A percentile compares a stretch with the other conserved stretches of the same genome.
Conservation (phyloP, 116 monocot species). For the Thalassia testudinum region DNA sequence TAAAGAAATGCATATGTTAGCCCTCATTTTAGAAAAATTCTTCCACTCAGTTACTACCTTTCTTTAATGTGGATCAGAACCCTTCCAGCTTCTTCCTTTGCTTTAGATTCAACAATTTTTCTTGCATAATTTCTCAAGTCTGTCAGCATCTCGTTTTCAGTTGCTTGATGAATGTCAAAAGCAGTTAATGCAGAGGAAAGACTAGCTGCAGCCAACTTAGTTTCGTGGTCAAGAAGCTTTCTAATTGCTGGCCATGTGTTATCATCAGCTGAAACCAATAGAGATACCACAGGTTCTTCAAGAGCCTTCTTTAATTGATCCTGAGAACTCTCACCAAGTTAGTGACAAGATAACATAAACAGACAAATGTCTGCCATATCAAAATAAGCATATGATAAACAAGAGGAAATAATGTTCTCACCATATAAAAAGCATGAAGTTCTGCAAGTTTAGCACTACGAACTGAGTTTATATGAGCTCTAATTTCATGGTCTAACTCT, state of each 20-base stretch:
- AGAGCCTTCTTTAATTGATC: slow-evolving; percentile 55
- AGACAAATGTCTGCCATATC: too few relatives aligned
- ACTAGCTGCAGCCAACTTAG: slow-evolving; percentile 32
- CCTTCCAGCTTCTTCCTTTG: slow-evolving; percentile 68
- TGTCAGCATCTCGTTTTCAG: slow-evolving; percentile 46
- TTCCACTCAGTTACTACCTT: slow-evolving; percentile 33
- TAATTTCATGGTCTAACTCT: too few relatives aligned
- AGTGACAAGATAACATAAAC: too few relatives aligned
- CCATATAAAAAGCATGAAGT: too few relatives aligned
- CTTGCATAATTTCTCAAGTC: slow-evolving; percentile 58
- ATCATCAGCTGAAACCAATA: slow-evolving; percentile 65
- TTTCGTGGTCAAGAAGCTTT: slow-evolving; percentile 59
- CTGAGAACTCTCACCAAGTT: too few relatives aligned
- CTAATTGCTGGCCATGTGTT: slow-evolving; percentile 86
- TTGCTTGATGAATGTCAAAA: slow-evolving; percentile 74
- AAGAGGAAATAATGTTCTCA: too few relatives aligned
- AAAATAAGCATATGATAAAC: too few relatives aligned
- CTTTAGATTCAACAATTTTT: slow-evolving; percentile 75
- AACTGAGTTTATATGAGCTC: too few relatives aligned
- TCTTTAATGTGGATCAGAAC: slow-evolving; percentile 87
- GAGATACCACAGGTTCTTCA: slow-evolving; percentile 70
- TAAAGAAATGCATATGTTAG: slow-evolving; percentile 9
- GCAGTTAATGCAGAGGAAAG: slow-evolving; percentile 42
- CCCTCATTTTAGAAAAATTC: not conserved
- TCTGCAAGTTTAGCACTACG: too few relatives aligned